Evolutionary conservation across 1,284 basidiomycete species (phyloP), one percentile per base, ranked within the genome.

Genomic region (Phellopilus nigrolimitatus): DNA sequence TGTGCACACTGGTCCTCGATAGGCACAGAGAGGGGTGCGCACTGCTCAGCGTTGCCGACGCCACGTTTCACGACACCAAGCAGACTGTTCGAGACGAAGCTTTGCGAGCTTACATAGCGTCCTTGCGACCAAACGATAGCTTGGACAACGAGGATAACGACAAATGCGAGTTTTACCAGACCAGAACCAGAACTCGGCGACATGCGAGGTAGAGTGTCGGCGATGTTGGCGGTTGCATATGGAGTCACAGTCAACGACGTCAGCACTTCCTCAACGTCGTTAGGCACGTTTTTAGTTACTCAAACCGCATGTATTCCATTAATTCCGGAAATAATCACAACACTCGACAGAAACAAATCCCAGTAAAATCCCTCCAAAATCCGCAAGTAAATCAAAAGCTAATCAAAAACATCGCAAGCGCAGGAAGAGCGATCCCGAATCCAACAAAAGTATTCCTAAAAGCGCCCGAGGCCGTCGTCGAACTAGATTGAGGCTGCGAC

Each of bases 101-200:
- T 15, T 17, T 37, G 34, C 15, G 10, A 15, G 15, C 19, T 45
- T 36, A 21, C 72, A 65, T 79, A 81, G 43, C 77, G 74, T 64
- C 77, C 78, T 58, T 78, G 74, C 13, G 84, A 83, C 81, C 79
- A 87, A 39, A 88, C 68, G 30, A 86, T 57, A 58, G 73, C 73
- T 57, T 82, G 80, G 38, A 79, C 38, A 54, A 74, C 61, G 59
- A 88, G 65, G 41, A 75, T 61, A 47, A 71, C 54, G 31, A 78
- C 67, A 56, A 87, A 79, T 25, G 77, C 59, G 6, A 76, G 59
- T 36, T 43, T 52, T 15, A 30, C 2, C n/a, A 31, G n/a, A n/a
- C n/a, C n/a, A n/a, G n/a, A n/a, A 12, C 38, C 42, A 19, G 31
- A 9, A 27, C 33, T 46, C 17, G 41, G 34, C 27, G 49, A 13